Conservation (phyloP, 2,329 filamentous ascomycete species). For the Fusarium sp. region DNA sequence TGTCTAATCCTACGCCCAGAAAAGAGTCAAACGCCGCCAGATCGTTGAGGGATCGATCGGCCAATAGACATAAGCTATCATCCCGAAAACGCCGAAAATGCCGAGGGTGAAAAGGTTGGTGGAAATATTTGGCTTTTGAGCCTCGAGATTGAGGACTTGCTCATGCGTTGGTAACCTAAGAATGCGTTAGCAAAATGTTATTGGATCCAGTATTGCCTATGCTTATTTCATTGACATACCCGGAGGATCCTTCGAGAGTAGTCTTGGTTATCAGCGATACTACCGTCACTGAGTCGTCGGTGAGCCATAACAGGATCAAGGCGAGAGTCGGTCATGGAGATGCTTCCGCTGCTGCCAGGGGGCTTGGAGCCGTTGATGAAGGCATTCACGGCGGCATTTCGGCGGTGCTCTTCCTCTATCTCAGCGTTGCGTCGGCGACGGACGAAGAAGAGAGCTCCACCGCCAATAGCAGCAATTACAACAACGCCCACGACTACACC, state of each 20-base stretch:
- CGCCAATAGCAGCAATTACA: conserved; percentile 75
- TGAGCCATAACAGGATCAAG: conserved; percentile 90
- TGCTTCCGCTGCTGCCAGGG: conserved; percentile 72
- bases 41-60: conserved; percentile 53
- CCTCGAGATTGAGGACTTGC: conserved; percentile 35
- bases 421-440: conserved; percentile 82
- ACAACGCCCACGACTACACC: conserved; percentile 90
- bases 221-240: conserved; percentile 69
- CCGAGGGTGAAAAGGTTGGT: conserved; percentile 49
- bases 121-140: conserved; percentile 20
- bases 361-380: conserved; percentile 79
- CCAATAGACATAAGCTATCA: conserved; percentile 58
- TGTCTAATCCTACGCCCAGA: conserved; percentile 57
- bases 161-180: conserved; percentile 73
- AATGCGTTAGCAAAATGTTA: conserved; percentile 32
- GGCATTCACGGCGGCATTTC: conserved; percentile 83
- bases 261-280: conserved; percentile 97
- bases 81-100: conserved; percentile 62
- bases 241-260: conserved; percentile 96
- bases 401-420: conserved; percentile 87
- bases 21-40: conserved; percentile 57
- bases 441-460: conserved; percentile 80
- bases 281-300: conserved; percentile 90
- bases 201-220: background rate
- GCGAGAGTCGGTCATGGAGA: conserved; percentile 85